Conservation (phyloP, 2,329 filamentous ascomycete species). For the Colletotrichum sidae region DNA sequence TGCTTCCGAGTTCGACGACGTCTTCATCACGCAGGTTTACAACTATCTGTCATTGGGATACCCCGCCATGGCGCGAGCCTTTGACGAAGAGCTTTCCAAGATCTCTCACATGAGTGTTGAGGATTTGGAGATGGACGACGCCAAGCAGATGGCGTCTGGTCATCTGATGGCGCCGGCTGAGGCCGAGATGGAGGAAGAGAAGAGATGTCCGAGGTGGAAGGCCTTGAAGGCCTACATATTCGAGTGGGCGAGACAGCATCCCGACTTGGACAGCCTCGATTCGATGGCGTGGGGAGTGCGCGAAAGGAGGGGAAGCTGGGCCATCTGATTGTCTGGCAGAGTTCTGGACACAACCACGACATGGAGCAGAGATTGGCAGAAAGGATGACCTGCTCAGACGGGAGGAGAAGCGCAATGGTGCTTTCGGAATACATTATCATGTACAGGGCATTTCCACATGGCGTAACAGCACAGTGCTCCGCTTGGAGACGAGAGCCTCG, state of each 20-base stretch:
- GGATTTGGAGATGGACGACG: conserved; percentile 80
- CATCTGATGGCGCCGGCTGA: conserved; percentile 74
- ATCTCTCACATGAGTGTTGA: conserved; percentile 78
- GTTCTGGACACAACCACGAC: background rate
- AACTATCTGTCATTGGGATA: conserved; percentile 96
- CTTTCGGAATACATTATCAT: conserved; percentile 3
- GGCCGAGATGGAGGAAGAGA: conserved; percentile 55
- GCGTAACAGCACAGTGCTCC: conserved; percentile 21
- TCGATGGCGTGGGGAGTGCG: conserved; percentile 75
- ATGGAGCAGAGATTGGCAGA: background rate
- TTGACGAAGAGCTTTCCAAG: conserved; percentile 86
- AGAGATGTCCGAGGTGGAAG: conserved; percentile 79
- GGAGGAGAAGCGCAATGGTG: conserved; percentile 1
- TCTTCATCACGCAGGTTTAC: conserved; percentile 94
- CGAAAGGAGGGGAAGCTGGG: conserved; percentile 78
- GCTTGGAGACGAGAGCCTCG: conserved; percentile 2
- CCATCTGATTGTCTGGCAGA: conserved; percentile 53
- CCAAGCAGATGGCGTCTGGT: conserved; percentile 70
- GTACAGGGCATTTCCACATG: conserved; percentile 17
- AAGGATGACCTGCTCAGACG: conserved; percentile 4
- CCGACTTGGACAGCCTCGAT: conserved; percentile 72
- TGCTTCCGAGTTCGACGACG: conserved; percentile 78
- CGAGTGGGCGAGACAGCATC: conserved; percentile 92
- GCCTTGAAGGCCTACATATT: conserved; percentile 85
- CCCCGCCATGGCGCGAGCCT: conserved; percentile 83